Evolutionary conservation across 257 asterid genomes (phyloP).

Genomic region (Solanum pinnatisectum): DNA sequence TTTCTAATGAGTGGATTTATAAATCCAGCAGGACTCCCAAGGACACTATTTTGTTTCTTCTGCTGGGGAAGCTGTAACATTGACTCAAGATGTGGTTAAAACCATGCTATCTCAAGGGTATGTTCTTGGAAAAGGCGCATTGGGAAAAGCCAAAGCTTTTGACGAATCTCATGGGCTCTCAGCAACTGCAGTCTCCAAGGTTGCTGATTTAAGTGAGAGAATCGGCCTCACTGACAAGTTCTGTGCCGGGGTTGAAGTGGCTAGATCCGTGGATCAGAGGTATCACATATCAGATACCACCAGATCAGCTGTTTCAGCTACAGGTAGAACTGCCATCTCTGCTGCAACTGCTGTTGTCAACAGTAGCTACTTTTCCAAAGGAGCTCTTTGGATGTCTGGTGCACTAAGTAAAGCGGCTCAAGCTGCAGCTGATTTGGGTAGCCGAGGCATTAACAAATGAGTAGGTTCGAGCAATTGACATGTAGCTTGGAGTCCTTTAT

Average conservation of each 20-base stretch:
- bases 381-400: constrained; percentile 86
- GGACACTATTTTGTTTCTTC: constrained; percentile 37
- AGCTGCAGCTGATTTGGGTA: constrained; percentile 71
- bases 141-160: constrained; percentile 65
- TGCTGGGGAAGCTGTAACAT: constrained; percentile 80
- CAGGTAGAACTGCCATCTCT: constrained; percentile 68
- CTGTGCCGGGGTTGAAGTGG: constrained; percentile 75
- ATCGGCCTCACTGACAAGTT: constrained; percentile 73
- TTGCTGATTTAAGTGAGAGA: constrained; percentile 72
- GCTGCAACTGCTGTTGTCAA: constrained; percentile 70
- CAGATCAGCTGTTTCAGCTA: constrained; percentile 62
- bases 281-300: constrained; percentile 61
- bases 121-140: constrained; percentile 74
- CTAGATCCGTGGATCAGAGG: constrained; percentile 45
- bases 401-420: constrained; percentile 72
- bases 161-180: constrained; percentile 88
- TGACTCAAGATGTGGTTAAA: constrained; percentile 83
- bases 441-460: constrained; percentile 33
- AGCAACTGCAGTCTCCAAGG: constrained; percentile 89
- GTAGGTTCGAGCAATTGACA: neutral
- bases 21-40: constrained; percentile 23
- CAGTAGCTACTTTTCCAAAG: constrained; percentile 72
- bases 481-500: neutral
- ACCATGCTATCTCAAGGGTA: constrained; percentile 75
- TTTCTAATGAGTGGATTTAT: neutral